Evolutionary conservation across 345 rosid species (phyloP).

Genomic region (Rubroshorea leprosula): DNA sequence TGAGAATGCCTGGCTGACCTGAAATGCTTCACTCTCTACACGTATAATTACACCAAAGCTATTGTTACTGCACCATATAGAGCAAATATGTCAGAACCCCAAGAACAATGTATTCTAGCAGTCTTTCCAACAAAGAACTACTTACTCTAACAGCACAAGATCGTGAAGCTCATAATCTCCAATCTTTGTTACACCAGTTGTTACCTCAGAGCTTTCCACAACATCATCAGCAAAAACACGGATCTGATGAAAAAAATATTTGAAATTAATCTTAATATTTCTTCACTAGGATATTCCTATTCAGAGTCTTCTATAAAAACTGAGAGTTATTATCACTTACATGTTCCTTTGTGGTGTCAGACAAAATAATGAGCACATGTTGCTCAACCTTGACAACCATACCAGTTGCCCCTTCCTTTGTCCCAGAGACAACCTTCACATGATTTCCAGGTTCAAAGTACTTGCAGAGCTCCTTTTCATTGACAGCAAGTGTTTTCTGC

Average conservation of each 20-base stretch:
- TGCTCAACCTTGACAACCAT: constrained; percentile 98
- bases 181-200: constrained; percentile 78
- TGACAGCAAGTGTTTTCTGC: constrained; percentile 82
- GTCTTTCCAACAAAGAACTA: background rate
- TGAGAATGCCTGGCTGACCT: constrained; percentile 38
- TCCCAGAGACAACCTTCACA: constrained; percentile 91
- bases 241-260: constrained; percentile 40
- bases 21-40: constrained; percentile 94
- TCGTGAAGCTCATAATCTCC: constrained; percentile 97
- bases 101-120: background rate
- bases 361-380: constrained; percentile 79
- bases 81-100: constrained; percentile 15
- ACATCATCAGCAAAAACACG: constrained; percentile 94
- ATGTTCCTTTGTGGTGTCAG: constrained; percentile 92
- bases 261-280: constrained; percentile 3
- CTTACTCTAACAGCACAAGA: constrained; percentile 91
- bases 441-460: constrained; percentile 96
- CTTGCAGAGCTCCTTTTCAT: constrained; percentile 85
- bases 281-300: background rate
- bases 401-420: constrained; percentile 95
- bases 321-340: constrained; percentile 36
- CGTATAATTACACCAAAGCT: constrained; percentile 94
- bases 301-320: background rate
- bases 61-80: constrained; percentile 50
- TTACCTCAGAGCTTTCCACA: constrained; percentile 94